A percentile compares a stretch with the other conserved stretches of the same genome.
Conservation (phyloP, 2,329 filamentous ascomycete species). For the Penicillium janthinellum region DNA sequence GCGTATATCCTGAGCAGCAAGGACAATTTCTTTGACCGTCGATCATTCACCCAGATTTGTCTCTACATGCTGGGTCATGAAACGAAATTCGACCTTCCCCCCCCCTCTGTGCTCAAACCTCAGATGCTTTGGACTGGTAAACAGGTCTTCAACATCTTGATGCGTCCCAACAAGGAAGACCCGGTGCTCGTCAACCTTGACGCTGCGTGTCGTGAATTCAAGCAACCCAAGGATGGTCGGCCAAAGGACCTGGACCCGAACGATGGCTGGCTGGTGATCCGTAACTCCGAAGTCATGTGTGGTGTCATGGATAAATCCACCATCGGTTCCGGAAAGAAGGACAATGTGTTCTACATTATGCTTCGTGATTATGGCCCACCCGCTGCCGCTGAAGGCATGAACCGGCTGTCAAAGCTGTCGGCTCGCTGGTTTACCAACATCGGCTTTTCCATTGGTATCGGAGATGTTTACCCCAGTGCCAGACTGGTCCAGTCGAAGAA, state of each 20-base stretch:
- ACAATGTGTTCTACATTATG: constrained; percentile 96
- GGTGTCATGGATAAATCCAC: constrained; percentile 97
- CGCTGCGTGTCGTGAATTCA: constrained; percentile 80
- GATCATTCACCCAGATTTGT: constrained; percentile 85
- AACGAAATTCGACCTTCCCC: constrained; percentile 78
- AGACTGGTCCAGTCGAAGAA: constrained; percentile 73
- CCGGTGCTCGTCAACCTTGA: constrained; percentile 88
- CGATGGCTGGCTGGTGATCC: constrained; percentile 87
- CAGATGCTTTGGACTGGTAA: constrained; percentile 93
- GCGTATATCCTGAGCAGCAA: constrained; percentile 90
- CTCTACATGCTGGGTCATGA: constrained; percentile 89
- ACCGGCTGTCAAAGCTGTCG: constrained; percentile 85
- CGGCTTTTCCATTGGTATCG: constrained; percentile 95
- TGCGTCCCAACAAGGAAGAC: constrained; percentile 84
- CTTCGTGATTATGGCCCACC: constrained; percentile 92
- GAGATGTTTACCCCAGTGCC: constrained; percentile 84
- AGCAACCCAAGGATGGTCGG: constrained; percentile 41
- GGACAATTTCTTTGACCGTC: constrained; percentile 87
- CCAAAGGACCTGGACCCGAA: constrained; percentile 71
- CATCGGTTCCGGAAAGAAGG: constrained; percentile 96
- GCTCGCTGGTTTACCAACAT: constrained; percentile 85
- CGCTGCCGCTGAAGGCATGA: constrained; percentile 88
- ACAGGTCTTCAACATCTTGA: constrained; percentile 87
- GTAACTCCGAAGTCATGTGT: constrained; percentile 97
- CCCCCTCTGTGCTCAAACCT: constrained; percentile 83